Percentiles rank a stretch among this genome's conserved stretches.
Evolutionary conservation across 495 filamentous ascomycete genomes (phyloP).

Genomic region (Poronia punctata): DNA sequence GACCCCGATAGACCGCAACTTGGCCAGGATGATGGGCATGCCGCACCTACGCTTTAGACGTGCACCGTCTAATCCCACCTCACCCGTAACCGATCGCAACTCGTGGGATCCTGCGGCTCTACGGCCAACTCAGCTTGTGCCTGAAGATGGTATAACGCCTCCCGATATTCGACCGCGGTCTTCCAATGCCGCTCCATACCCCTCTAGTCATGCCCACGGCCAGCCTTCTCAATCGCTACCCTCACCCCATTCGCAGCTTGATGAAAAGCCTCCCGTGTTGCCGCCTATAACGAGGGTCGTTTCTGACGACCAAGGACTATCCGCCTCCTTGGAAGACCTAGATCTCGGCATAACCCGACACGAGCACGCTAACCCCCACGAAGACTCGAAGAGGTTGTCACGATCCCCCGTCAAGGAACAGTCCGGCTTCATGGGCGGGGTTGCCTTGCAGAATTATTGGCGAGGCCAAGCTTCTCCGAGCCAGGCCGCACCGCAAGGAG

Average conservation of each 20-base stretch:
- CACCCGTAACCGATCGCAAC: conserved; percentile 36
- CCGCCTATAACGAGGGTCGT: conserved; percentile 41
- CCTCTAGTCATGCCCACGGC: conserved; percentile 18
- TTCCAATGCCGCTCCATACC: conserved; percentile 26
- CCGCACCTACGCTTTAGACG: conserved; percentile 49
- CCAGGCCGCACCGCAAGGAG: conserved; percentile 14
- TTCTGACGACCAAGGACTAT: conserved; percentile 28
- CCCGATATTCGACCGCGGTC: conserved; percentile 35
- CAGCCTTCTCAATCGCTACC: conserved; percentile 13
- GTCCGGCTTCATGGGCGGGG: conserved; percentile 34
- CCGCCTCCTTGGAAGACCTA: conserved; percentile 10
- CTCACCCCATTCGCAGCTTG: background rate
- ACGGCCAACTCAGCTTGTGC: conserved; percentile 29
- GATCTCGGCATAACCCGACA: conserved; percentile 12
- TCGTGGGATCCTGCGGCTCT: conserved; percentile 31
- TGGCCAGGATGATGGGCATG: too few relatives aligned
- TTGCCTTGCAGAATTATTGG: conserved; percentile 33
- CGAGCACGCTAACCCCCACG: conserved; percentile 13
- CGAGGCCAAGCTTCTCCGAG: conserved; percentile 19
- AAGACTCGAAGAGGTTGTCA: conserved; percentile 23
- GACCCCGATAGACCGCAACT: too few relatives aligned
- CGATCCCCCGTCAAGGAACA: conserved; percentile 21
- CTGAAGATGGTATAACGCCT: conserved; percentile 31
- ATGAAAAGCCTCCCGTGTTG: conserved; percentile 30
- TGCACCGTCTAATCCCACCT: conserved; percentile 45